These are phyloP conservation scores for Auriscalpium orientale DNA, from an alignment of 768 basidiomycete species.

Conservation along the genomic window DNA sequence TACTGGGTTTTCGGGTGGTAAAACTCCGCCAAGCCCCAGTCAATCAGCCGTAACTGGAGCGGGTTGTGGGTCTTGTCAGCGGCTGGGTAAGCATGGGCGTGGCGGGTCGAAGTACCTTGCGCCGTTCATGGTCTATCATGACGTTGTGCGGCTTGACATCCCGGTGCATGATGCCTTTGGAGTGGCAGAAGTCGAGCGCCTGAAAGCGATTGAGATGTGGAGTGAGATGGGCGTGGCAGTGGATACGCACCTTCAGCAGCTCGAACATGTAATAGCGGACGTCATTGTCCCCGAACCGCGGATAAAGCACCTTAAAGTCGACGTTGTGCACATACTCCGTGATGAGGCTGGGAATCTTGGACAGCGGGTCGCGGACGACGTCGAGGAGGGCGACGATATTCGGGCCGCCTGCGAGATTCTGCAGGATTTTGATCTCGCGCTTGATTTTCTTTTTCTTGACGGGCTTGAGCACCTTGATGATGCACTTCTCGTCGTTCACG, in stretches of 20 bases:
- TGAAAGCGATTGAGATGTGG: slow-evolving; percentile 20
- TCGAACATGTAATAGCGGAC: slow-evolving; percentile 97
- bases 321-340: slow-evolving; percentile 98
- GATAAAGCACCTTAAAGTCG: slow-evolving; percentile 95
- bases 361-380: slow-evolving; percentile 91
- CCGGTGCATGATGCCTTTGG: slow-evolving; percentile 97
- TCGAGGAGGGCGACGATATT: slow-evolving; percentile 92
- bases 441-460: slow-evolving; percentile 99
- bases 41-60: slow-evolving; percentile 84
- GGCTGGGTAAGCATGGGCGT: not conserved
- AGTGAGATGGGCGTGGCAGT: not conserved
- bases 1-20: slow-evolving; percentile 97
- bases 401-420: slow-evolving; percentile 92
- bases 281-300: slow-evolving; percentile 91
- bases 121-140: slow-evolving; percentile 98
- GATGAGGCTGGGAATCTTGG: slow-evolving; percentile 94
- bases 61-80: not conserved
- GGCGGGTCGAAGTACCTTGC: slow-evolving; percentile 51
- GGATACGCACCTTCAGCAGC: slow-evolving; percentile 69
- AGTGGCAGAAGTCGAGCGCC: slow-evolving; percentile 97
- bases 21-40: slow-evolving; percentile 98
- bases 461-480: slow-evolving; percentile 97
- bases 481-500: slow-evolving; percentile 87
- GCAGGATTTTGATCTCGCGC: slow-evolving; percentile 96
- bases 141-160: slow-evolving; percentile 99